These are phyloP conservation scores for Gaeumannomyces tritici DNA, from an alignment of 2,329 filamentous ascomycete species.

Conservation along the genomic window DNA sequence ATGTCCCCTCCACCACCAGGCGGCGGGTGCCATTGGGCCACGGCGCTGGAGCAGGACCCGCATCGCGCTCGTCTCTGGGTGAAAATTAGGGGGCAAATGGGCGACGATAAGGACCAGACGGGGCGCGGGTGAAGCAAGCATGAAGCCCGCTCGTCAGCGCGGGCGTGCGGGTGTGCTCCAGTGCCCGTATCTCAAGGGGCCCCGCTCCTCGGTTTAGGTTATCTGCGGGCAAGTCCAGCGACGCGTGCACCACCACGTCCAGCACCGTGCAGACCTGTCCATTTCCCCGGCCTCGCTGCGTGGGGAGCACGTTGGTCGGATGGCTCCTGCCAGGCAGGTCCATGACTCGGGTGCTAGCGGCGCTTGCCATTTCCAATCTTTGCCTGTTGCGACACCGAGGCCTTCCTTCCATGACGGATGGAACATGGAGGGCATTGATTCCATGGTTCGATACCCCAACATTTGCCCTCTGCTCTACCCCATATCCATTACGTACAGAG, in stretches of 20 bases:
- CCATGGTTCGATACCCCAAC: neutral
- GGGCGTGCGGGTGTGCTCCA: too few species aligned
- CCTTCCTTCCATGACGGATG: neutral
- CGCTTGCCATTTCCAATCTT: neutral
- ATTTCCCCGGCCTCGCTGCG: neutral
- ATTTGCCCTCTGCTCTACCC: conserved; percentile 21
- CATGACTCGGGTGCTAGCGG: neutral
- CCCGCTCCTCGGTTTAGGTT: neutral
- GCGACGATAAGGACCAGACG: neutral
- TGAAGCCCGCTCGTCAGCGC: too few species aligned
- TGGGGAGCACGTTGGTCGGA: neutral
- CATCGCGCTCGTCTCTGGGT: neutral
- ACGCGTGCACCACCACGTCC: neutral
- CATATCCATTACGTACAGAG: conserved; percentile 1
- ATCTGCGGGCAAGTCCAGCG: neutral
- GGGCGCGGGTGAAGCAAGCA: too few species aligned
- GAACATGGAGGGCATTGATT: neutral
- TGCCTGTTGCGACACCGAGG: neutral
- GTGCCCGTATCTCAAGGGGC: neutral
- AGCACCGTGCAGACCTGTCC: too few species aligned
- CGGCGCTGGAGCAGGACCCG: neutral
- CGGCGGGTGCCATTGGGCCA: neutral
- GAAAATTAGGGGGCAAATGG: neutral
- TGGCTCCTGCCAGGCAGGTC: neutral
- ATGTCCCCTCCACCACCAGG: neutral